Percentiles rank a stretch among this genome's conserved stretches.
phyloP scores from a whole-genome alignment of 1,284 basidiomycete species.

The Boletus semigastroideus region DNA sequence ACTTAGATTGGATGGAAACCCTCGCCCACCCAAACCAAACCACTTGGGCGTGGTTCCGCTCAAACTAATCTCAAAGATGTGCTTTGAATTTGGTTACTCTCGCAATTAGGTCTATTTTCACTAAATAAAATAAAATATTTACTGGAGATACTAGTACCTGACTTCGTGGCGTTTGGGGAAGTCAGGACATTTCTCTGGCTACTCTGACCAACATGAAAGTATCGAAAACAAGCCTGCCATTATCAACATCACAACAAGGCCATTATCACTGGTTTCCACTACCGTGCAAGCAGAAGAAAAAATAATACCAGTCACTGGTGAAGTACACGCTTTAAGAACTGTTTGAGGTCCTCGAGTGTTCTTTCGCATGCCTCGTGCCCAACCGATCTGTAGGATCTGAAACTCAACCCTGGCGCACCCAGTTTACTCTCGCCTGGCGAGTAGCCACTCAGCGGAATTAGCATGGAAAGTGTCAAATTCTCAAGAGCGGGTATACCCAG shows the following conservation, averaged over 20 bases:
- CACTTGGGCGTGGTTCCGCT: conserved; percentile 83
- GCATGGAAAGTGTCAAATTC: conserved; percentile 25
- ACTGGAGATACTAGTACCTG: background rate
- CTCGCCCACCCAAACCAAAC: conserved; percentile 78
- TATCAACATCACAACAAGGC: background rate
- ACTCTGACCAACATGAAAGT: background rate
- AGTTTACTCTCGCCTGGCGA: conserved; percentile 24
- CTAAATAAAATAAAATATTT: background rate
- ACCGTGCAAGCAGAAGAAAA: background rate
- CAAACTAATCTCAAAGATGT: conserved; percentile 82
- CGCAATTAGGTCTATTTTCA: background rate
- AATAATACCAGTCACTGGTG: conserved; percentile 24
- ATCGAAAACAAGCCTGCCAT: background rate
- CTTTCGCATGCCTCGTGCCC: conserved; percentile 71
- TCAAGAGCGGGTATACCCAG: conserved; percentile 46
- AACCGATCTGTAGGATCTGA: conserved; percentile 59
- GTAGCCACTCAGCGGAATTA: conserved; percentile 22
- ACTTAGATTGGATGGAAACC: conserved; percentile 98
- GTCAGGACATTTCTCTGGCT: background rate
- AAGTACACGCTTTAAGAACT: conserved; percentile 58
- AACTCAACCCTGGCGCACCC: conserved; percentile 49
- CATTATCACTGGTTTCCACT: conserved; percentile 1
- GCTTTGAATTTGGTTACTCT: conserved; percentile 40
- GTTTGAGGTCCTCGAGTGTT: conserved; percentile 51
- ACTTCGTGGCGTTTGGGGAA: background rate